Percentiles rank a stretch among this genome's conserved stretches.
Evolutionary conservation across 768 basidiomycete genomes (phyloP).

Genomic region (Gymnopilus junonius): DNA sequence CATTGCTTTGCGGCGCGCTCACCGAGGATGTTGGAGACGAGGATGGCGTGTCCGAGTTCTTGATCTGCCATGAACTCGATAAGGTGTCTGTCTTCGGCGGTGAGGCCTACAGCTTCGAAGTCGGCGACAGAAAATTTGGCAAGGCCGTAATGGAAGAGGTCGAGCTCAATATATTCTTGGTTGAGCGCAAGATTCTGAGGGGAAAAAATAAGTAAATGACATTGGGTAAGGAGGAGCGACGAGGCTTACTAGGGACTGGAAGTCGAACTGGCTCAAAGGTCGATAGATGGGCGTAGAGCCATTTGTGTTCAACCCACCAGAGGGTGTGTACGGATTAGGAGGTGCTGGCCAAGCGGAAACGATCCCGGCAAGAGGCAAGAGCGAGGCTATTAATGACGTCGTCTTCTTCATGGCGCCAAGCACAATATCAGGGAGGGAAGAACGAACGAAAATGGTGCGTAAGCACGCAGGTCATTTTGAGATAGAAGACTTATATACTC

Average conservation of each 20-base stretch:
- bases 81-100: slow-evolving; percentile 54
- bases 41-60: slow-evolving; percentile 63
- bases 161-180: slow-evolving; percentile 67
- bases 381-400: background rate
- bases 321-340: slow-evolving; percentile 8
- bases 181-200: slow-evolving; percentile 57
- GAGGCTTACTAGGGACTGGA: slow-evolving; percentile 28
- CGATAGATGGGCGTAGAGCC: slow-evolving; percentile 23
- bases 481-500: background rate
- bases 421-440: background rate
- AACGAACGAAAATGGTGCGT: background rate
- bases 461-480: background rate
- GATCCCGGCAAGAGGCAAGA: background rate
- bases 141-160: slow-evolving; percentile 61
- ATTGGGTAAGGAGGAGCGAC: background rate
- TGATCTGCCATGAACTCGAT: slow-evolving; percentile 69
- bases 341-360: background rate
- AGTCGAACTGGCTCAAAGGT: slow-evolving; percentile 29
- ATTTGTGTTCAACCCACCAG: slow-evolving; percentile 26
- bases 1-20: slow-evolving; percentile 52
- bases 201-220: background rate
- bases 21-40: slow-evolving; percentile 56
- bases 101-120: slow-evolving; percentile 58
- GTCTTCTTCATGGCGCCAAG: background rate
- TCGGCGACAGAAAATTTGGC: slow-evolving; percentile 56